Conservation (phyloP, 352 stramenopile genomes). For the Phytophthora vignae region DNA sequence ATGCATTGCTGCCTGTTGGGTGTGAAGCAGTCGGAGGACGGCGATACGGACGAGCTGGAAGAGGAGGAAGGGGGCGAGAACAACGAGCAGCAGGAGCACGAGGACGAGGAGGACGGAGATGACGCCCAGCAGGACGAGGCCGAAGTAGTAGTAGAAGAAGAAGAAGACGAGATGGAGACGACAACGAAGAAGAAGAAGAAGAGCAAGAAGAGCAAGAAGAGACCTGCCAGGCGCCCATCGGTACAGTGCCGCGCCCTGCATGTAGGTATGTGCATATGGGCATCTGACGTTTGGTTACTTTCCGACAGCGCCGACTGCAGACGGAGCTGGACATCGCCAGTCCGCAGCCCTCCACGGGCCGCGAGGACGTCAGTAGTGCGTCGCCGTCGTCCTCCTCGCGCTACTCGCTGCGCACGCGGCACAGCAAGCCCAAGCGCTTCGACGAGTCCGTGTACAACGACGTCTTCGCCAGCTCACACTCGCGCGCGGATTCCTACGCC, state of each 20-base stretch:
- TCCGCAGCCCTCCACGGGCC: constrained; percentile 8
- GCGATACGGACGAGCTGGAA: constrained; percentile 29
- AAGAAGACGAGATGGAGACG: background rate
- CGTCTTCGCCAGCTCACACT: constrained; percentile 51
- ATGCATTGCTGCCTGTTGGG: background rate
- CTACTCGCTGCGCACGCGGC: constrained; percentile 66
- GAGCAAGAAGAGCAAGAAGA: constrained; percentile 4
- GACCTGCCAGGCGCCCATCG: constrained; percentile 10
- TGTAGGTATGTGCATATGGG: too few relatives aligned
- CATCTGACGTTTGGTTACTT: background rate
- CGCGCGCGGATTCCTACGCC: constrained; percentile 24
- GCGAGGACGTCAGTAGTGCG: constrained; percentile 22
- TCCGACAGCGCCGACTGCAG: constrained; percentile 32
- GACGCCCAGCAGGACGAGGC: background rate
- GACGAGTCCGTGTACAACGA: constrained; percentile 76
- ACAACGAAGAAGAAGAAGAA: constrained; percentile 8
- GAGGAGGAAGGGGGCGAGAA: constrained; percentile 23
- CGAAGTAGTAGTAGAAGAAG: background rate
- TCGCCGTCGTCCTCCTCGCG: constrained; percentile 34
- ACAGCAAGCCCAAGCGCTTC: constrained; percentile 64
- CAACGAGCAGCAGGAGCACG: constrained; percentile 2
- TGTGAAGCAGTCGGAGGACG: constrained; percentile 29
- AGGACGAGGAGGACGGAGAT: background rate
- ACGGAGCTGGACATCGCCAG: constrained; percentile 20
- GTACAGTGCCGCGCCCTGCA: constrained; percentile 5